Percentiles rank a stretch among this genome's conserved stretches.
phyloP scores from a whole-genome alignment of 169 alveolate genomes.

The Plasmodium sp. region DNA sequence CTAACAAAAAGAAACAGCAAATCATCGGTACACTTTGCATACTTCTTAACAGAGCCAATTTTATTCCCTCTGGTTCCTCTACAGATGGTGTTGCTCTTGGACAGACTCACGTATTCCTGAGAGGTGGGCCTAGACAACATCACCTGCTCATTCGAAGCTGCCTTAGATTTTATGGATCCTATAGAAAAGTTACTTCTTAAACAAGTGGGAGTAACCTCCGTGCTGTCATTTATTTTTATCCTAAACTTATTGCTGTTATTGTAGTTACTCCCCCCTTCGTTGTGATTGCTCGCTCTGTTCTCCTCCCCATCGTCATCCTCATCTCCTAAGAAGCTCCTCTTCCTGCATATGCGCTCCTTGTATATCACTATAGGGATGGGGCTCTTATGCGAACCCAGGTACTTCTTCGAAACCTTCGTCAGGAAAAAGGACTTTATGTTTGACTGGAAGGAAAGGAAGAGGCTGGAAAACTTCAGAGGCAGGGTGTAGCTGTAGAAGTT shows the following conservation, averaged over 20 bases:
- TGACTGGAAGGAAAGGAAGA: conserved; percentile 63
- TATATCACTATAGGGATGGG: conserved; percentile 49
- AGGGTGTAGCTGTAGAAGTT: conserved; percentile 50
- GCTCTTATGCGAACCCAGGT: conserved; percentile 39
- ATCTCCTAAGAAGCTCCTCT: neutral
- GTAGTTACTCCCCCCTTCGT: neutral
- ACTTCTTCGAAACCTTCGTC: conserved; percentile 11
- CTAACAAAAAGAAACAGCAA: conserved; percentile 58
- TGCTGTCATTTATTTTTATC: neutral
- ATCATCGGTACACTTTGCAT: conserved; percentile 31
- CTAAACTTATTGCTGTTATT: neutral
- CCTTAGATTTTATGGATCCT: neutral
- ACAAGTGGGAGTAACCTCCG: neutral
- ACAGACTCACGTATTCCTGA: neutral
- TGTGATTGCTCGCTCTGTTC: neutral
- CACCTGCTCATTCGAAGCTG: neutral
- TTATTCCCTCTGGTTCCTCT: neutral
- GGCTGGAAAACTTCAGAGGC: conserved; percentile 61
- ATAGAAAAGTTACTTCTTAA: neutral
- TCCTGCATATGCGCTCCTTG: conserved; percentile 1
- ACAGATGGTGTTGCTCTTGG: neutral
- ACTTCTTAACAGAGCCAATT: neutral
- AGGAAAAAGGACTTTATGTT: conserved; percentile 61
- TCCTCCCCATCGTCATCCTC: neutral
- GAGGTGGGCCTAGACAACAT: neutral